Base-by-base conservation (phyloP, 2,329 filamentous ascomycete genomes). In the Colletotrichum sp. region DNA sequence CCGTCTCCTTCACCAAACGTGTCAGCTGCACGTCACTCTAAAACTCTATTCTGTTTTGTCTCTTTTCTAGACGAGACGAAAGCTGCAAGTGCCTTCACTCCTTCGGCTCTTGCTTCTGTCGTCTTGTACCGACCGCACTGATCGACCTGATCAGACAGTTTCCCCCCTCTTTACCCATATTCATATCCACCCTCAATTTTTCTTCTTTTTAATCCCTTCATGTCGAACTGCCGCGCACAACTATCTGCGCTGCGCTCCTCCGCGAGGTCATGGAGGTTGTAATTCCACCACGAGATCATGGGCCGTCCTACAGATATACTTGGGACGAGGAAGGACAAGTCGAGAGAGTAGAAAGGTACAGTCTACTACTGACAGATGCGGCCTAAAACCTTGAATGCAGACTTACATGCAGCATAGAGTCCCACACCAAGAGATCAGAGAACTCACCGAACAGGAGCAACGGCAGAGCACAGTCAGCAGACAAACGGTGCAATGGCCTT, bases 401-500 rank as follows among this genome's bases (percentile, higher is more conserved):
- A 71, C 73, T 77, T 49, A 77, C 66, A 67, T 18, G 28, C 39
- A 3, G 6, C 36, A 57, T 65, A 77, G 77, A 32, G n/a, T 62
- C 34, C 44, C 44, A 21, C 63, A 65, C 15, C 52, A 73, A 36
- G 62, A 68, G 49, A 44, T 18, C 52, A 28, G 62, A 28, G 21
- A 64, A 65, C 9, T 28, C 34, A 59, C 57, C 7, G 55, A 32
- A 21, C 65, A 59, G 13, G 64, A 69, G 10, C 67, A 71, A 13
- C 62, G 71, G 44, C 44, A 70, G 13, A 68, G 65, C 59, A 74
- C 76, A n/a, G 67, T 69, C 15, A 77, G 76, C 68, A 76, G 77
- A 59, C 77, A 78, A 62, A 78, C 77, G 39, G 76, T 78, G 28
- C 77, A 78, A 68, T 78, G 77, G 77, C 77, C 77, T 15, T 78